Base-by-base conservation (phyloP, 129 eudicot species). In the Centaurea solstitialis region DNA sequence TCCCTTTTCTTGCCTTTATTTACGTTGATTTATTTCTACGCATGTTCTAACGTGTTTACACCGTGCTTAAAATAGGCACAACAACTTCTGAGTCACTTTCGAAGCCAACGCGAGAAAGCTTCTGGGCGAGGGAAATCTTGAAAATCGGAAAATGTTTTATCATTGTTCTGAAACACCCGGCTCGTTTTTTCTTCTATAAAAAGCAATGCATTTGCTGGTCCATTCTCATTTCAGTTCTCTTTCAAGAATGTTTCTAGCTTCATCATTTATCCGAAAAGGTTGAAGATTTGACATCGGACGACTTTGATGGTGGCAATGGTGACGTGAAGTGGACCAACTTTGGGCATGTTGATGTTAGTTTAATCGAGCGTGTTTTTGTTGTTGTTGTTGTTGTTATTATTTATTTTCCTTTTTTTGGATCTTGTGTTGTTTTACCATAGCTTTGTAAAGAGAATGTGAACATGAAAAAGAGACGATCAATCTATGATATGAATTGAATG, bases 1-100 rank as follows among this genome's bases (percentile, higher is more conserved):
- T 30, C 35, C 37, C 37, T 33, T 33, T 1, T 33, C 37, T 33
- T 33, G 37, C 61, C 74, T 33, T n/a, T 47, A 22, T 67, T 28
- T n/a, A 28, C 6, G 41, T 37, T 18, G 28, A 13, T 18, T 43
- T 62, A 21, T 26, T 23, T 39, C 1, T 33, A 5, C 5, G 43
- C 13, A 47, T 13, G 39, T 83, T 62, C 53, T 85, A 80, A 80
- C 35, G 38, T 72, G 62, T 75, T 79, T 45, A 70, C 9, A 67
- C 62, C 41, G 75, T 75, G 40, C 50, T 68, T 40, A 37, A 72
- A 40, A 50, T 91, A 94, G 98, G 97, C 98, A 30, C 97, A 92
- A 74, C 98, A 94, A 81, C 97, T 94, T 76, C 87, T 94, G 81
- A 86, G 97, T 85, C 97, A 92, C 85, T 94, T 94, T 76, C 92